Percentiles rank a stretch among this genome's conserved stretches.
Evolutionary conservation across 345 rosid species (phyloP).

Genomic region (Camelina sativa): DNA sequence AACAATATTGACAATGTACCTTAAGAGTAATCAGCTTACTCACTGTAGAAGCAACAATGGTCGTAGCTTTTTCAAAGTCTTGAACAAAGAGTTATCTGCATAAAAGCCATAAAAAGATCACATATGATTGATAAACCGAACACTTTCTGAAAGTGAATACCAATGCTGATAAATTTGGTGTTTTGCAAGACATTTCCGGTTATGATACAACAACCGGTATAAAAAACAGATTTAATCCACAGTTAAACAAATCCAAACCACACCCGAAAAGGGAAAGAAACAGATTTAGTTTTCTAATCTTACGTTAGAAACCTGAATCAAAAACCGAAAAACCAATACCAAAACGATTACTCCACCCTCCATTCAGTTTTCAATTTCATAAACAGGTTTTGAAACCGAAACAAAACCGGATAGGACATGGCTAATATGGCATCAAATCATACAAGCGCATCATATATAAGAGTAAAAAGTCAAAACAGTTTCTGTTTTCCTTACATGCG

Average conservation of each 20-base stretch:
- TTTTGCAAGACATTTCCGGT: not conserved
- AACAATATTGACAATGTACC: conserved; percentile 1
- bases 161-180: conserved; percentile 6
- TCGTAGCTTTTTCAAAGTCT: conserved; percentile 9
- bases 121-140: conserved; percentile 17
- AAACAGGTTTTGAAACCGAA: not conserved
- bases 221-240: not conserved
- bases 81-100: conserved; percentile 26
- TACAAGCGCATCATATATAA: conserved; percentile 3
- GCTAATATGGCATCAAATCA: conserved; percentile 10
- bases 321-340: not conserved
- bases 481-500: conserved; percentile 46
- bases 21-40: conserved; percentile 23
- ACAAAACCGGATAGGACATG: conserved; percentile 1
- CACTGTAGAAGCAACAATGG: conserved; percentile 30
- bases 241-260: not conserved
- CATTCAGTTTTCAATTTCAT: not conserved
- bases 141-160: not conserved
- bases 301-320: not conserved
- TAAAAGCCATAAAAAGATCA: not conserved
- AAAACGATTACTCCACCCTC: not conserved
- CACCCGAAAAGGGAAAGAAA: not conserved
- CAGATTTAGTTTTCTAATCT: not conserved
- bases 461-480: conserved; percentile 14
- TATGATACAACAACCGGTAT: not conserved